phyloP scores from a whole-genome alignment of 176 grass and related monocot genomes.

The Zizania latifolia region DNA sequence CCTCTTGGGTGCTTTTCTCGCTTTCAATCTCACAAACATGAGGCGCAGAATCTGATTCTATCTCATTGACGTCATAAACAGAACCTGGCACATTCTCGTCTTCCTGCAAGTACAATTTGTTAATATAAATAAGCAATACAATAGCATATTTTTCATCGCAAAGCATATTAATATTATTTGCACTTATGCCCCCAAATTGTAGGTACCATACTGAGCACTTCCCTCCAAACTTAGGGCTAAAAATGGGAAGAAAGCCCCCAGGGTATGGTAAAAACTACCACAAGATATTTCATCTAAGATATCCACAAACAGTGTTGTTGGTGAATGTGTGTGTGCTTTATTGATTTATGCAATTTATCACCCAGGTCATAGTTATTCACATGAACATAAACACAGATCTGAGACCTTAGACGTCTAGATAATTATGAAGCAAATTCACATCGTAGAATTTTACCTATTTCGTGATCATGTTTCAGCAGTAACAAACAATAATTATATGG shows the following conservation, averaged over 20 bases:
- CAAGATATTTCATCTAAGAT: background rate
- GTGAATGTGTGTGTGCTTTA: background rate
- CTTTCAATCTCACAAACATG: constrained; percentile 55
- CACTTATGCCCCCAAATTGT: background rate
- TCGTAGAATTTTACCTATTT: background rate
- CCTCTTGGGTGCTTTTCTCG: constrained; percentile 43
- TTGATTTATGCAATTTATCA: background rate
- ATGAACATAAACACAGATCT: background rate
- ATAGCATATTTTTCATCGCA: background rate
- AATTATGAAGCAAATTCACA: background rate
- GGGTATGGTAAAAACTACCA: background rate
- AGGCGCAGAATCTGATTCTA: constrained; percentile 38
- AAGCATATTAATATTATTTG: background rate
- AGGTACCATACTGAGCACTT: background rate
- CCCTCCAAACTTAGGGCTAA: background rate
- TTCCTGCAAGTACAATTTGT: constrained; percentile 27
- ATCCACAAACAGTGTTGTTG: background rate
- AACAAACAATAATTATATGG: background rate
- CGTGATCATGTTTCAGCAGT: background rate
- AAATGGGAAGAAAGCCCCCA: background rate
- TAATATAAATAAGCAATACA: constrained; percentile 16
- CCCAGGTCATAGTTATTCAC: background rate
- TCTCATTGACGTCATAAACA: constrained; percentile 32
- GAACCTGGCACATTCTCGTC: constrained; percentile 23
- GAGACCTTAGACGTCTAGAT: background rate